Evolutionary conservation across 1,139 yeast species (phyloP).

Genomic region (Debaryomyces sp.): DNA sequence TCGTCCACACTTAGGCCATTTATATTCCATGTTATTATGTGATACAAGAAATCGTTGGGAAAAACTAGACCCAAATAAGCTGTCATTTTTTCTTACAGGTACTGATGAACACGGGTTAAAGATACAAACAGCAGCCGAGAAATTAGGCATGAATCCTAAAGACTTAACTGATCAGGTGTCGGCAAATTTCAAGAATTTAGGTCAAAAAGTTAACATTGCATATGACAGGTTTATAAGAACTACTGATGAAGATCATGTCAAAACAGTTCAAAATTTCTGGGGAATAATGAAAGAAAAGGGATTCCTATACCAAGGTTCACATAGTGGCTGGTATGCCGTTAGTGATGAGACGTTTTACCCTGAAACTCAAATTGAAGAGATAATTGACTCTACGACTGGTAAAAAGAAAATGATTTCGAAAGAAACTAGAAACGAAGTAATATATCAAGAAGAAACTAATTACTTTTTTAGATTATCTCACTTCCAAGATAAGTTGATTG

Average conservation of each 20-base stretch:
- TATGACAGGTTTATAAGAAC: constrained; percentile 87
- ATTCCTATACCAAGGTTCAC: constrained; percentile 77
- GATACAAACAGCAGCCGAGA: constrained; percentile 71
- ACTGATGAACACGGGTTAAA: constrained; percentile 97
- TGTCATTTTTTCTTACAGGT: constrained; percentile 76
- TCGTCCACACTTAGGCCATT: constrained; percentile 90
- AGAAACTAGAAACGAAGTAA: constrained; percentile 78
- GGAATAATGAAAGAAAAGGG: constrained; percentile 57
- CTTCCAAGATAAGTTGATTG: constrained; percentile 58
- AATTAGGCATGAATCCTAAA: constrained; percentile 55
- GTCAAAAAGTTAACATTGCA: constrained; percentile 54
- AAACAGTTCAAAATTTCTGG: constrained; percentile 75
- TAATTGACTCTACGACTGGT: constrained; percentile 39
- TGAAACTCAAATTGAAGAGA: constrained; percentile 66
- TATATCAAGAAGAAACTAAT: constrained; percentile 76
- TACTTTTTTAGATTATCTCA: constrained; percentile 78
- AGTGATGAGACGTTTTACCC: constrained; percentile 96
- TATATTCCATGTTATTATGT: constrained; percentile 85
- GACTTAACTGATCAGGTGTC: constrained; percentile 74
- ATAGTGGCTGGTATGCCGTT: constrained; percentile 92
- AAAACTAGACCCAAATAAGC: constrained; percentile 34
- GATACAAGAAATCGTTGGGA: constrained; percentile 83
- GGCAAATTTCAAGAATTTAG: constrained; percentile 62
- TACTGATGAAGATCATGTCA: constrained; percentile 77
- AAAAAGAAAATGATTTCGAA: constrained; percentile 50